Percentiles rank a stretch among this genome's conserved stretches.
These are phyloP conservation scores for Verbascum thapsus DNA, from an alignment of 257 asterid genomes.

Conservation along the genomic window DNA sequence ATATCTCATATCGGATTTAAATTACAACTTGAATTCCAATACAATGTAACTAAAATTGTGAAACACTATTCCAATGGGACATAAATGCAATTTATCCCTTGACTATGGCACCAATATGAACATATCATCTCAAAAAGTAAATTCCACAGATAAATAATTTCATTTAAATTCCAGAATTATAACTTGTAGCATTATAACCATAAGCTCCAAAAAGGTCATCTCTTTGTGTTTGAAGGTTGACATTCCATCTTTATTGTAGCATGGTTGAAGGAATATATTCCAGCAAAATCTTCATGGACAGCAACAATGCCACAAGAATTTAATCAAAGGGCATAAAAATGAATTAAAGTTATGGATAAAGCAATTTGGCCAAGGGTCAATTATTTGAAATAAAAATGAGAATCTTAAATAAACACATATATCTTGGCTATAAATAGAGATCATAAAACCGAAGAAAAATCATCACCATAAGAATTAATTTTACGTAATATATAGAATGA, in stretches of 20 bases:
- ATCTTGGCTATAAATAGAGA: constrained; percentile 19
- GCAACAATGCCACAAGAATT: not conserved
- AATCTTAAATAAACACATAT: not conserved
- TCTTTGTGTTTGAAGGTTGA: constrained; percentile 10
- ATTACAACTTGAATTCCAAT: no score
- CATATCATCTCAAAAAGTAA: no score
- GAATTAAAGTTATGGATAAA: constrained; percentile 4
- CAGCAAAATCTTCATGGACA: not conserved
- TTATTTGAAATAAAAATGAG: not conserved
- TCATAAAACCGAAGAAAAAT: not conserved
- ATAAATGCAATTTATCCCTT: no score
- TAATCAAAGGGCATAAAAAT: not conserved
- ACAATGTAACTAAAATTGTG: no score
- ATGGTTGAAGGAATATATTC: constrained; percentile 4
- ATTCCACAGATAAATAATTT: no score
- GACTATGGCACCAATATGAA: no score
- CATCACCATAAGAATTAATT: not conserved
- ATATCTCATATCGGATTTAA: no score
- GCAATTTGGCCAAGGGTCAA: constrained; percentile 6
- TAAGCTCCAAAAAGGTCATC: no score
- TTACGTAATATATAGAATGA: not conserved
- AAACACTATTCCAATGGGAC: no score
- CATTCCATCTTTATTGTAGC: not conserved
- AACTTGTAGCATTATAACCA: no score
- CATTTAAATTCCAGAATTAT: no score